Evolutionary conservation across 352 stramenopile genomes (phyloP), one percentile per base, ranked within the genome.

Genomic region (Globisporangium camurandrum): DNA sequence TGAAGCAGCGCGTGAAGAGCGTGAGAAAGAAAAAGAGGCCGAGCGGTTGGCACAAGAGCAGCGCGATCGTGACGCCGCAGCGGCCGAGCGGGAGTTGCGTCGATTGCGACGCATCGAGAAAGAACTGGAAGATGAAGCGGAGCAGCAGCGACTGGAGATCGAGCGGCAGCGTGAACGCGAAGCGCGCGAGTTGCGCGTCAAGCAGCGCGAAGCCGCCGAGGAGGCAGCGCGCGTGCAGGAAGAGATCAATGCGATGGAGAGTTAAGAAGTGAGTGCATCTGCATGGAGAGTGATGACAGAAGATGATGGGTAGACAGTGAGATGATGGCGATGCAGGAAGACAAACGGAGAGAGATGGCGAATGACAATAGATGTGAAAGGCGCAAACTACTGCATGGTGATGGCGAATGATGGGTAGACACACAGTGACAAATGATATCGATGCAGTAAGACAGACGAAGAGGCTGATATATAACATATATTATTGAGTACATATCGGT

Each of bases 61-160:
- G 42, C 47, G 83, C 24, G 76, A 88, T 56, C 66, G 67, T 30
- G 72, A 88, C 39, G 66, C 69, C 1, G 69, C 69, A 0, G 50
- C 64, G 10, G 66, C 59, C 20, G 76, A 88, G 45, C 70, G 80
- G 3, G 73, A 88, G 50, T 59, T 57, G 41, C 69, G 79, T 49
- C 68, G 76, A 9, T 56, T 72, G 50, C 75, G 75, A 19, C 74
- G 79, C 22, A 42, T 84, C 22, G 79, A 87, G 44, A 81, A 82
- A 46, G 76, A 88, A 53, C 56, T 71, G 26, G 52, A 72, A 34
- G 67, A 86, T 2, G 71, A 83, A 17, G 56, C 49, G n/a, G 47
- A 56, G 26, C 51, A 51, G 23, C 51, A 40, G 26, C 62, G 54
- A 6, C 49, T 61, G 0, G 78, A 85, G 43, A 42, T 57, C 17